A percentile compares a stretch with the other conserved stretches of the same genome.
These are phyloP conservation scores for Colletotrichum destructivum DNA, from an alignment of 2,329 filamentous ascomycete genomes.

Conservation along the genomic window DNA sequence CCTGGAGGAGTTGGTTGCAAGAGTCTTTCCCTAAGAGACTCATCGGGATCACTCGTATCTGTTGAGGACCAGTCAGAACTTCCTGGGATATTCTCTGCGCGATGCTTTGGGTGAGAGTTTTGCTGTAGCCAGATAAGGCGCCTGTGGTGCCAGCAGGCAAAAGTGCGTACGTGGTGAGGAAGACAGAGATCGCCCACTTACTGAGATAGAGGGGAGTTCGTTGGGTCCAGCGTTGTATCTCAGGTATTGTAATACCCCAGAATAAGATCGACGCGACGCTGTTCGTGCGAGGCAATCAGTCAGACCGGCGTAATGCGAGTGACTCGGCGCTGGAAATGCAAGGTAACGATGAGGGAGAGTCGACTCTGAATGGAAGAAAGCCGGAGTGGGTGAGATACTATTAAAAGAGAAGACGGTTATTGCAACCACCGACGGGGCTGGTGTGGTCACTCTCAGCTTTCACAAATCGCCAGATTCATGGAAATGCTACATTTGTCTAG, in stretches of 20 bases:
- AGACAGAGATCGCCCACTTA: not conserved
- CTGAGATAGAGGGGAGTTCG: not conserved
- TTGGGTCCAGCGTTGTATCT: not conserved
- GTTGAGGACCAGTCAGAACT: constrained; percentile 63
- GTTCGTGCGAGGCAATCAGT: not conserved
- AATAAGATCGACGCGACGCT: too few species aligned
- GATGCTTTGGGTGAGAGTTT: not conserved
- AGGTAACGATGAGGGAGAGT: not conserved
- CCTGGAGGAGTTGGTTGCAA: constrained; percentile 60
- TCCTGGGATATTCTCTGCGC: constrained; percentile 65
- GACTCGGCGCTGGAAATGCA: not conserved
- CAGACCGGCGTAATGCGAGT: not conserved
- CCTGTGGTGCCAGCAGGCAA: not conserved
- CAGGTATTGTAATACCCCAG: too few species aligned
- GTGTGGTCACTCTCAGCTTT: too few species aligned
- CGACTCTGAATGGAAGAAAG: not conserved
- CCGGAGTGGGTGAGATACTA: not conserved
- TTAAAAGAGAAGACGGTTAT: not conserved
- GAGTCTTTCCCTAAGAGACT: constrained; percentile 59
- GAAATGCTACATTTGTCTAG: not conserved
- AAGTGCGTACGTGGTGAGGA: not conserved
- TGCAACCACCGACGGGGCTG: too few species aligned
- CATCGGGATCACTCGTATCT: constrained; percentile 63
- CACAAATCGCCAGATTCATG: not conserved
- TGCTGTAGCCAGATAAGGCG: too few species aligned